Conservation (phyloP, 1,284 basidiomycete species). For the Papiliotrema nemorosa region DNA sequence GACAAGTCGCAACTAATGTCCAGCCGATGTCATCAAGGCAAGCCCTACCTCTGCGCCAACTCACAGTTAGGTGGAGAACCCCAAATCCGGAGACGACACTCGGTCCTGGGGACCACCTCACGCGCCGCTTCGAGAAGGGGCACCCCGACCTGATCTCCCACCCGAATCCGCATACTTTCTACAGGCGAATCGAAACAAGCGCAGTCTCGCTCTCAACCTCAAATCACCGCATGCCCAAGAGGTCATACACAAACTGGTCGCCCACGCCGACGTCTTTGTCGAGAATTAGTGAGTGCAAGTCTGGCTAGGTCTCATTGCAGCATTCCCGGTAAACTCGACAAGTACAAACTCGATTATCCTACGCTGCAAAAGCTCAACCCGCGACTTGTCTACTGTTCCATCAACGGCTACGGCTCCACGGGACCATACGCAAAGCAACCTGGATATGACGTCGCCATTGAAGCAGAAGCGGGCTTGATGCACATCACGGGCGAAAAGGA, state of each 20-base stretch:
- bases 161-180: constrained; percentile 93
- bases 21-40: constrained; percentile 79
- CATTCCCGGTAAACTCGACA: constrained; percentile 66
- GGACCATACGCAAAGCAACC: constrained; percentile 79
- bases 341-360: constrained; percentile 82
- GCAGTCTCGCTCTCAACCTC: constrained; percentile 76
- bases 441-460: constrained; percentile 87
- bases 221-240: constrained; percentile 74
- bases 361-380: constrained; percentile 76
- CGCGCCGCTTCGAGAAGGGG: constrained; percentile 55
- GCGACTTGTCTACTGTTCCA: constrained; percentile 79
- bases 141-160: constrained; percentile 62
- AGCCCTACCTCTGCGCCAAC: constrained; percentile 11
- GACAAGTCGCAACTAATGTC: not conserved
- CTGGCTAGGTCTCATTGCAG: constrained; percentile 45
- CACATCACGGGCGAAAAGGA: constrained; percentile 91
- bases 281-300: constrained; percentile 67
- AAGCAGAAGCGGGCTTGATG: constrained; percentile 89
- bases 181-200: constrained; percentile 82
- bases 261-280: constrained; percentile 76
- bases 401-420: constrained; percentile 93
- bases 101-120: constrained; percentile 77
- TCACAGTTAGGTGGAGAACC: constrained; percentile 64
- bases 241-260: constrained; percentile 69
- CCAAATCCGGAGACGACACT: constrained; percentile 82